phyloP scores from a whole-genome alignment of 1,284 basidiomycete species.

The Austroboletus olivaceoglutinosus region DNA sequence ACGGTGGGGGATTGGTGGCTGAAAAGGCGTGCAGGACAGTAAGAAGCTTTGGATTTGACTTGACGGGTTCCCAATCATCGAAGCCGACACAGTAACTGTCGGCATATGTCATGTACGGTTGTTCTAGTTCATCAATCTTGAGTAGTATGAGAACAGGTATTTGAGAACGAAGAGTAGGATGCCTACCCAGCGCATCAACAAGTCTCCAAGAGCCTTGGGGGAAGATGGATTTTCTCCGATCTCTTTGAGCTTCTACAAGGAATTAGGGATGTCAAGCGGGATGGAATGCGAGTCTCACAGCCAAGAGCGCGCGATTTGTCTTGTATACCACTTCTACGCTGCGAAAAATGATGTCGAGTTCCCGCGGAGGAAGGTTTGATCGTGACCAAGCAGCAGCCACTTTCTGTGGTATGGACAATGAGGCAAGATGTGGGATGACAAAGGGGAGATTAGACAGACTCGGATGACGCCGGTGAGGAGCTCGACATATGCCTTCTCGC shows the following conservation, averaged over 20 bases:
- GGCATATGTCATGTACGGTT: constrained; percentile 83
- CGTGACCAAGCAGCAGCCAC: constrained; percentile 97
- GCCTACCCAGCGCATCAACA: constrained; percentile 94
- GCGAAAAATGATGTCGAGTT: constrained; percentile 93
- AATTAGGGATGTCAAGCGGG: constrained; percentile 10
- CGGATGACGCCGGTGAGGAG: constrained; percentile 88
- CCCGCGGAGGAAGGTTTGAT: constrained; percentile 88
- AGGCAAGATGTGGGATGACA: constrained; percentile 13
- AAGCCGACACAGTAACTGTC: constrained; percentile 76
- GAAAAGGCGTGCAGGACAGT: constrained; percentile 74
- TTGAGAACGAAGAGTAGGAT: constrained; percentile 1
- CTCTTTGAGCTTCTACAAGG: constrained; percentile 81
- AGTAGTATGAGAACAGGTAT: constrained; percentile 12
- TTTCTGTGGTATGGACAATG: constrained; percentile 54
- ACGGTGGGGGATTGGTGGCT: constrained; percentile 55
- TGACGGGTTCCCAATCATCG: constrained; percentile 79
- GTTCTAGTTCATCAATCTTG: constrained; percentile 89
- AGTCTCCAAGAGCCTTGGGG: constrained; percentile 93
- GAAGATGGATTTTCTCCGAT: constrained; percentile 91
- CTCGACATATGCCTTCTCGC: constrained; percentile 92
- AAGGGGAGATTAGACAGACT: constrained; percentile 49
- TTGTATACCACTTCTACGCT: constrained; percentile 91
- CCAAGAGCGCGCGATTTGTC: constrained; percentile 79
- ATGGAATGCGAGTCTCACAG: constrained; percentile 46
- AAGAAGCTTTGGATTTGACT: constrained; percentile 69